Percentiles rank a stretch among this genome's conserved stretches.
phyloP scores from a whole-genome alignment of 1,284 basidiomycete species.

The Tylopilus sp. region DNA sequence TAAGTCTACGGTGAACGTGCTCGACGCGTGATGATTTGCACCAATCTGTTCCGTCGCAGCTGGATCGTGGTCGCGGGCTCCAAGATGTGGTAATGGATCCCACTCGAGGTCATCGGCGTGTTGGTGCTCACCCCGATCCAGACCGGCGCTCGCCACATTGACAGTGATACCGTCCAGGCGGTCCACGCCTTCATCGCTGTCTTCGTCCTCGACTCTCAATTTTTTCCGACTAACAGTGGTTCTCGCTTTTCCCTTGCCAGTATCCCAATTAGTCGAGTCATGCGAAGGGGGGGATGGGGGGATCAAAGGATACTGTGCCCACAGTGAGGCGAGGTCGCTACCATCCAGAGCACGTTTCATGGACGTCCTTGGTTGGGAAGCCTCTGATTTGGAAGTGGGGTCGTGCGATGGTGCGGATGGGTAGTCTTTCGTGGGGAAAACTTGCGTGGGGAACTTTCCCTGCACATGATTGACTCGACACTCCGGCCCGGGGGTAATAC shows the following conservation, averaged over 20 bases:
- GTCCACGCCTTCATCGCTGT: constrained; percentile 37
- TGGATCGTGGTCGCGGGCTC: constrained; percentile 35
- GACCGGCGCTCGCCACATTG: constrained; percentile 22
- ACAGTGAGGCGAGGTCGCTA: constrained; percentile 1
- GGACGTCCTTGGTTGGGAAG: constrained; percentile 13
- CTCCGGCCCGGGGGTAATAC: constrained; percentile 1
- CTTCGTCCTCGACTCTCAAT: constrained; percentile 33
- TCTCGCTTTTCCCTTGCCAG: constrained; percentile 41
- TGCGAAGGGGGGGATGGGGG: constrained; percentile 65
- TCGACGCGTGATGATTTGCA: constrained; percentile 25
- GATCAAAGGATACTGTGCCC: constrained; percentile 33
- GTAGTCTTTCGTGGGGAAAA: constrained; percentile 14
- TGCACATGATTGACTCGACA: constrained; percentile 3
- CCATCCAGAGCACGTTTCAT: constrained; percentile 22
- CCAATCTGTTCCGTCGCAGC: constrained; percentile 22
- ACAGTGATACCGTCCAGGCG: constrained; percentile 18
- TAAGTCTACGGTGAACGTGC: constrained; percentile 52
- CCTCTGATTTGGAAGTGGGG: neutral
- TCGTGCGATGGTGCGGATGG: constrained; percentile 1
- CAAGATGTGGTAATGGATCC: constrained; percentile 41
- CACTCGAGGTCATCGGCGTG: constrained; percentile 34
- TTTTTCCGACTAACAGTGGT: constrained; percentile 39
- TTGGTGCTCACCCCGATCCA: constrained; percentile 13
- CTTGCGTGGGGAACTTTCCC: constrained; percentile 5
- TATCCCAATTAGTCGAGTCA: constrained; percentile 29